A percentile compares a stretch with the other conserved stretches of the same genome.
phyloP scores from a whole-genome alignment of 169 alveolate genomes.

The Plasmodium gonderi region DNA sequence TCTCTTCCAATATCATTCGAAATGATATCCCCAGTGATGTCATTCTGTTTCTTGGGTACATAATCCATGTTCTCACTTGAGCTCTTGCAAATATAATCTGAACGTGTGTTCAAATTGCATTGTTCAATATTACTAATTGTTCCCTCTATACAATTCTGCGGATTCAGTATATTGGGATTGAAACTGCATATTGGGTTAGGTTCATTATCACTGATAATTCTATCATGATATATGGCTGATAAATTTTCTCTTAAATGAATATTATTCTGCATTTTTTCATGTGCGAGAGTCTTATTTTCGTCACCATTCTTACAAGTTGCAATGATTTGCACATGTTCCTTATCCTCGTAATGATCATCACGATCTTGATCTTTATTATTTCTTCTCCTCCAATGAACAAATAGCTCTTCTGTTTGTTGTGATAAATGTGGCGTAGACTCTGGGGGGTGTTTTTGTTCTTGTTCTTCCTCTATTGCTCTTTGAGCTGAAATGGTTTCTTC shows the following conservation, averaged over 20 bases:
- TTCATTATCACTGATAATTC: background rate
- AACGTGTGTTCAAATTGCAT: background rate
- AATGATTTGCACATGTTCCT: background rate
- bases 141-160: background rate
- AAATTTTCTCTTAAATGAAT: background rate
- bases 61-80: background rate
- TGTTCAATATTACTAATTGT: background rate
- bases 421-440: background rate
- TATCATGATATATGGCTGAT: background rate
- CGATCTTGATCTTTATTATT: background rate
- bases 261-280: background rate
- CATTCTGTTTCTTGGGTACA: background rate
- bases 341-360: background rate
- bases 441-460: background rate
- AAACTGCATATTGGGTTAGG: background rate
- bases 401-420: background rate
- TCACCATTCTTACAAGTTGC: background rate
- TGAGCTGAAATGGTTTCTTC: background rate
- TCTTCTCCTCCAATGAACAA: background rate
- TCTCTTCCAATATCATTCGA: background rate
- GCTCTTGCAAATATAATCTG: background rate
- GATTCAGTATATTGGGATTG: background rate
- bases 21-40: background rate
- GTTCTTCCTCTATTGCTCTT: background rate
- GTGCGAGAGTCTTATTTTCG: background rate